phyloP scores from a whole-genome alignment of 306 rosid species.

The Vigna hirtella region DNA sequence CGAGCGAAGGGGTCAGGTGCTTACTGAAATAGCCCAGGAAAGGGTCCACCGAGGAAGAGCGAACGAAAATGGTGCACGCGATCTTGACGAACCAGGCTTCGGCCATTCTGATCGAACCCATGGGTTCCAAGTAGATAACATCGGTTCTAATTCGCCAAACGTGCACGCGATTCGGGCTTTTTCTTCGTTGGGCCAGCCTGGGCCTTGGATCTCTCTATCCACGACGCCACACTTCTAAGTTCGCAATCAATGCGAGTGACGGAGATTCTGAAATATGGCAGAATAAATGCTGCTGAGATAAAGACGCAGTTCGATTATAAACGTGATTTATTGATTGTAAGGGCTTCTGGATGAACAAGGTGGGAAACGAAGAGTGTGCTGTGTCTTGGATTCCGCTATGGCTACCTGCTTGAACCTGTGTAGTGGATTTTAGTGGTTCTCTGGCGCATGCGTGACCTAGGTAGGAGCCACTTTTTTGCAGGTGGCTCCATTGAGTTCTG shows the following conservation, averaged over 20 bases:
- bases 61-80: neutral
- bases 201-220: neutral
- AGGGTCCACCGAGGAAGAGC: neutral
- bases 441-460: neutral
- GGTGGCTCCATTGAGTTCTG: neutral
- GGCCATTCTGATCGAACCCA: conserved; percentile 34
- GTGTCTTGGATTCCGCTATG: neutral
- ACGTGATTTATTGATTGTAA: neutral
- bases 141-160: neutral
- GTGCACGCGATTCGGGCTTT: neutral
- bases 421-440: neutral
- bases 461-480: neutral
- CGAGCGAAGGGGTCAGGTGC: conserved; percentile 26
- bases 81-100: conserved; percentile 33
- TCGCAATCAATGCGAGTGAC: neutral
- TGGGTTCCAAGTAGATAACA: neutral
- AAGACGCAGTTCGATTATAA: neutral
- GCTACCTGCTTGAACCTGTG: neutral
- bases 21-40: conserved; percentile 14
- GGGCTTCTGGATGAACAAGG: neutral
- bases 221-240: neutral
- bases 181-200: neutral
- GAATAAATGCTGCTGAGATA: neutral
- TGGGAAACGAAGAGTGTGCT: too few relatives aligned
- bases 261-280: neutral